Evolutionary conservation across 2,329 filamentous ascomycete genomes (phyloP), one percentile per base, ranked within the genome.

Genomic region (Apiospora phragmitis): DNA sequence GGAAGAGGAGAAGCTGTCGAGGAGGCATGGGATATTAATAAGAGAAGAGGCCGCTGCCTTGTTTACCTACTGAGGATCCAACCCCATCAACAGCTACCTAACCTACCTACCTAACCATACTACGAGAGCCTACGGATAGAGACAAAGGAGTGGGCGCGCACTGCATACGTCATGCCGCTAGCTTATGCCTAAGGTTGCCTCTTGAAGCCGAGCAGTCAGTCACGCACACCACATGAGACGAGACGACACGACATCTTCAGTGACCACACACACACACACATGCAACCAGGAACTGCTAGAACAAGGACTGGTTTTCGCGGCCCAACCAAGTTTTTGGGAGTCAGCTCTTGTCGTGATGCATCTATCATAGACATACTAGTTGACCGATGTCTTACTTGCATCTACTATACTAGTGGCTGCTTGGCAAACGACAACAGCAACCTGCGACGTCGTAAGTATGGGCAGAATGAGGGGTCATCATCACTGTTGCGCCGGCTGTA

Each of bases 161-260:
- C n/a, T 62, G 55, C 55, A n/a, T 62, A 62, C 55, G 55, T 62
- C 55, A 62, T 62, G 32, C 32, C 55, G 55, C 55, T 62, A 62
- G 55, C 16, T 38, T 62, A 38, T 62, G 55, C 55, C 55, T 62
- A 62, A 35, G 55, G 29, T 62, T 62, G 32, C 55, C 55, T 62
- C 55, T 62, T 62, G 55, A 62, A 62, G 55, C 55, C 55, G 55
- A 38, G 32, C 55, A 38, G 29, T 38, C 55, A 51, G 49, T 55
- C 49, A 41, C 38, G 38, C 55, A 62, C 55, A 55, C 51, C 51
- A 55, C 12, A 32, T 29, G 51, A 55, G 51, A 55, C 51, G 32
- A 62, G 3, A 41, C 14, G 38, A 12, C 9, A 41, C 38, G 38
- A 41, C 29, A n/a, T 8, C 55, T 38, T 62, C 21, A 62, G 55